Conservation (phyloP, 305 asterid genomes). For the Andrographis paniculata region DNA sequence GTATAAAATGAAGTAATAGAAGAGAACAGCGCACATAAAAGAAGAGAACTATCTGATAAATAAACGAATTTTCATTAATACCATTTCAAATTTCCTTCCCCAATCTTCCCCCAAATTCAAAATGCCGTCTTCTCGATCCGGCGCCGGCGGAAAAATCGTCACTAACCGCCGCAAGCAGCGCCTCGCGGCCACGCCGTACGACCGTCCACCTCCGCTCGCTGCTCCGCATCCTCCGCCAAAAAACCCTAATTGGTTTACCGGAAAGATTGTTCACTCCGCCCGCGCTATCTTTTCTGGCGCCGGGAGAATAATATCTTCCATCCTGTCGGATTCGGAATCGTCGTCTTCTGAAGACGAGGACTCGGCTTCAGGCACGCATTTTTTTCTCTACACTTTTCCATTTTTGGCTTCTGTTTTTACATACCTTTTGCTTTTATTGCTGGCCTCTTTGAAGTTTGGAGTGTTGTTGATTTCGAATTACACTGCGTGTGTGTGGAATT, state of each 20-base stretch:
- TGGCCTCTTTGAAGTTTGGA: neutral
- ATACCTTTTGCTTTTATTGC: constrained; percentile 5
- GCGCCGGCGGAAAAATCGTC: constrained; percentile 63
- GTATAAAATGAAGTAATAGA: no score
- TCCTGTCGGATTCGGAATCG: constrained; percentile 42
- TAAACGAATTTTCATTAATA: no score
- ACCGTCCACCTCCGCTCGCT: constrained; percentile 32
- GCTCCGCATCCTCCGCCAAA: constrained; percentile 19
- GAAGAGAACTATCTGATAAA: no score
- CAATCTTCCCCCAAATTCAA: constrained; percentile 24
- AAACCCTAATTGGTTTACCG: constrained; percentile 55
- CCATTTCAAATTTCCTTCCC: constrained; percentile 6
- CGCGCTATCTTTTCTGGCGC: constrained; percentile 60
- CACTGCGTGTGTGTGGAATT: neutral
- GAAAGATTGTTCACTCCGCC: constrained; percentile 55
- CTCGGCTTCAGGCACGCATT: constrained; percentile 28
- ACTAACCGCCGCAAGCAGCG: constrained; percentile 45
- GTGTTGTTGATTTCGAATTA: neutral
- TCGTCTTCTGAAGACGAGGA: constrained; percentile 42
- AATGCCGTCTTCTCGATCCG: constrained; percentile 36
- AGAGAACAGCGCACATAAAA: no score
- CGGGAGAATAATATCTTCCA: constrained; percentile 41
- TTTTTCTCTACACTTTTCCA: neutral
- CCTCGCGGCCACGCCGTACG: constrained; percentile 47
- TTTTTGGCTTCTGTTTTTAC: neutral